Conservation (phyloP, 495 filamentous ascomycete genomes). For the Friedmanniomyces simplex region DNA sequence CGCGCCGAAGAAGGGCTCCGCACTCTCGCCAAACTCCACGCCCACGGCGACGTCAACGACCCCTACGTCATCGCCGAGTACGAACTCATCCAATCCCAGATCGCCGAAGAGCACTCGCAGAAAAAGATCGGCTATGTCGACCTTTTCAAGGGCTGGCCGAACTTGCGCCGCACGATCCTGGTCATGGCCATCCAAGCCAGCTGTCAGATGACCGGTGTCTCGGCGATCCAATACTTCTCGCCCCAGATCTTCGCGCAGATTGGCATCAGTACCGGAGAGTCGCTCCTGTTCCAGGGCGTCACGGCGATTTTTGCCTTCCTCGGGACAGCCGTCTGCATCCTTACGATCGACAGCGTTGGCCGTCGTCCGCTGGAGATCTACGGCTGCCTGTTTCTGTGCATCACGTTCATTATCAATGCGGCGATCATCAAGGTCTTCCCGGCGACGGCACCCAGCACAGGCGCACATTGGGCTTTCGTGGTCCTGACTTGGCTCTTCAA, state of each 20-base stretch:
- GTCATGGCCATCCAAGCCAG: slow-evolving; percentile 29
- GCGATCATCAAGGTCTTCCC: slow-evolving; percentile 21
- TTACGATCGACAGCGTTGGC: slow-evolving; percentile 20
- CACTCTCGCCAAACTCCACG: slow-evolving; percentile 27
- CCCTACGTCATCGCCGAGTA: slow-evolving; percentile 28
- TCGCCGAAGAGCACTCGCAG: slow-evolving; percentile 20
- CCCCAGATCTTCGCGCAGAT: slow-evolving; percentile 60
- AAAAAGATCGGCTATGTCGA: slow-evolving; percentile 20
- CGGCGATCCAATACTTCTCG: slow-evolving; percentile 46
- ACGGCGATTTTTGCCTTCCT: slow-evolving; percentile 23
- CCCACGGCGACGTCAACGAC: slow-evolving; percentile 26
- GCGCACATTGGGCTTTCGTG: slow-evolving; percentile 25
- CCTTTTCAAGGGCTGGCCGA: slow-evolving; percentile 21
- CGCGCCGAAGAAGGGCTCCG: slow-evolving; percentile 22
- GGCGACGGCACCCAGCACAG: slow-evolving; percentile 3
- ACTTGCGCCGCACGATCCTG: slow-evolving; percentile 24
- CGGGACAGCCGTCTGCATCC: slow-evolving; percentile 12
- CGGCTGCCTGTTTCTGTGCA: slow-evolving; percentile 12
- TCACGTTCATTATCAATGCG: slow-evolving; percentile 22
- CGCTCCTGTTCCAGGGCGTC: slow-evolving; percentile 37
- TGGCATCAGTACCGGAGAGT: slow-evolving; percentile 42
- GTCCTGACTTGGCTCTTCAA: slow-evolving; percentile 25
- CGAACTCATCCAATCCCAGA: slow-evolving; percentile 22
- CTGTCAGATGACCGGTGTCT: slow-evolving; percentile 29
- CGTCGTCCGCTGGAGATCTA: slow-evolving; percentile 19